Evolutionary conservation across 345 rosid genomes (phyloP), one percentile per base, ranked within the genome.

Genomic region (Cardiospermum halicacabum): DNA sequence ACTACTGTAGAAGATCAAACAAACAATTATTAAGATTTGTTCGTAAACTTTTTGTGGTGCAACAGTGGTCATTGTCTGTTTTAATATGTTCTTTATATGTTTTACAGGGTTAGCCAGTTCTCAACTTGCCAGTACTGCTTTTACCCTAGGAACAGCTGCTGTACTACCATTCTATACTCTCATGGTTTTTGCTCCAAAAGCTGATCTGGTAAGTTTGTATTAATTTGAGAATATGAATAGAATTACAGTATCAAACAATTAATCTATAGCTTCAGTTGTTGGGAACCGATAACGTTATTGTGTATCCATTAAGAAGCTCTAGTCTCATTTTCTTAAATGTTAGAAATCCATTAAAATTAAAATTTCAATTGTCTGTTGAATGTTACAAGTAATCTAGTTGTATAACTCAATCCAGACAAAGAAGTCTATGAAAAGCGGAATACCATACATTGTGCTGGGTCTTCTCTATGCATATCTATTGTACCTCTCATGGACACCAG

Each of bases 111-210:
- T 86, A 40, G 56, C 90, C 57, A 78, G 69, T 62, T 63, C 96
- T 62, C 96, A 90, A 66, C 69, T 86, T 8, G 96, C 92, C 47
- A 84, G 84, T 65, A 81, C 56, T 62, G 80, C 72, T 15, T 93
- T 93, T 72, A 82, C 91, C 0, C 62, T 81, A 65, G 98, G 96
- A 66, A 93, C 97, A 2, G 83, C 73, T 7, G 84, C 87, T 3
- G 98, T 93, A 74, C 92, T 93, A 26, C 97, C 97, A 3, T 93
- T 88, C 78, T 93, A 93, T 74, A 76, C 92, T 5, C 85, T 93
- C 45, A 93, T 93, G 98, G 88, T 93, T 36, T 74, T 85, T 10
- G 98, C 98, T 60, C 98, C 98, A 8, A 86, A 86, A 67, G 85
- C 98, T 32, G 74, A 86, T 70, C 51, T 90, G 75, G 97, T 90